Evolutionary conservation across 305 asterid species (phyloP), one percentile per base, ranked within the genome.

Genomic region (Coffea humblotiana): DNA sequence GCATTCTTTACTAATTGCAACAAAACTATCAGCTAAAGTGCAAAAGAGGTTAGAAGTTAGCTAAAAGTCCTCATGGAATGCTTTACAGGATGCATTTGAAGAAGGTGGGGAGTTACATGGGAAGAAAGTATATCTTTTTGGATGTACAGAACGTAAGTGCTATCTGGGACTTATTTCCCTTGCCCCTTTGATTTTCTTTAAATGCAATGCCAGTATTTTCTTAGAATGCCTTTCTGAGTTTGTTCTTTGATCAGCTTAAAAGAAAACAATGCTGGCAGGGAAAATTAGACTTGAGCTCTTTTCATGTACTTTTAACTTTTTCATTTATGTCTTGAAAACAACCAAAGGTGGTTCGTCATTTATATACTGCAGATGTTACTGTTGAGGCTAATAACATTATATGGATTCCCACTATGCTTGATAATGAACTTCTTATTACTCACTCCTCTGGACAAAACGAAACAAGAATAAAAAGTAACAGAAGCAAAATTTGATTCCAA

Each of bases 131-230:
- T 95, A 90, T 83, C 97, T 95, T 69, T 95, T 93, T 78, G 96
- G 93, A 72, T 89, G 96, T 81, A 95, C 98, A 16, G 99, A 95
- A 85, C 97, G 98, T 95, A 90, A 89, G 97, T 90, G 81, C 67
- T 71, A 63, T 40, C 75, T 77, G 61, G 65, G 43, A 70, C 6
- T 16, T n/a, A 13, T 23, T 65, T 43, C 25, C 25, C 79, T 72
- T 32, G 21, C 32, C 27, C 19, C 15, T n/a, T 65, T 27, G 29
- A 65, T 65, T 64, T 47, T 32, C 37, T 64, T 60, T 37, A 25
- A 18, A 25, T n/a, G 63, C 63, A 76, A 19, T 16, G 27, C 6
- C 21, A 21, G 27, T 27, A 21, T 60, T 60, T 60, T 19, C 9
- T 8, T 60, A 19, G 3, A 8, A 23, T 21, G 43, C 70, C 43